These are phyloP conservation scores for Blastocystis hominis DNA, from an alignment of 352 stramenopile genomes.

Conservation along the genomic window DNA sequence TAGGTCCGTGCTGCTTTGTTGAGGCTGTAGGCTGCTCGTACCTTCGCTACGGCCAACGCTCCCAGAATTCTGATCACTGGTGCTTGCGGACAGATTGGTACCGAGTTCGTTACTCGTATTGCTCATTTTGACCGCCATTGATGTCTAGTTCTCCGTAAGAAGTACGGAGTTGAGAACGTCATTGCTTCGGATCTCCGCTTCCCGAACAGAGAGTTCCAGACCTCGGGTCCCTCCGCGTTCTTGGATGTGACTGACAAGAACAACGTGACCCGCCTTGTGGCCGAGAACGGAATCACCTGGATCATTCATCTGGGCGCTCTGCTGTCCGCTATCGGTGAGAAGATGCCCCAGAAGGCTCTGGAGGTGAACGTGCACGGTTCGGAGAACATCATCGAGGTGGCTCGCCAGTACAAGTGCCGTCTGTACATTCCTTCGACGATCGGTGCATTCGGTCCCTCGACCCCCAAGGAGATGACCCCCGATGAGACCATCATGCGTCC, in stretches of 20 bases:
- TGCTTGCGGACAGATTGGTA: conserved; percentile 62
- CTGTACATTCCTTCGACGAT: conserved; percentile 81
- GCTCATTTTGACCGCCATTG: neutral
- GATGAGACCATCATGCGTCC: conserved; percentile 79
- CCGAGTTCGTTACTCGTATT: conserved; percentile 60
- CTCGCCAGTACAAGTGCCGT: conserved; percentile 73
- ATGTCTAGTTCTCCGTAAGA: conserved; percentile 51
- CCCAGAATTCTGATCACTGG: conserved; percentile 60
- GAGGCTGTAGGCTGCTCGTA: neutral
- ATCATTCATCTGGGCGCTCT: conserved; percentile 81
- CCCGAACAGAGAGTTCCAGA: conserved; percentile 39
- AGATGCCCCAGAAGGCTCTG: conserved; percentile 73
- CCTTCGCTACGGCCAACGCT: neutral
- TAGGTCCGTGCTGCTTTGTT: neutral
- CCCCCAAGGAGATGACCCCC: conserved; percentile 72
- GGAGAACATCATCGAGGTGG: conserved; percentile 79
- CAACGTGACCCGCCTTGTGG: conserved; percentile 61
- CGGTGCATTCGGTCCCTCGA: conserved; percentile 75
- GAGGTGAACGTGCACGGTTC: conserved; percentile 77
- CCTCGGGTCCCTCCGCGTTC: conserved; percentile 61
- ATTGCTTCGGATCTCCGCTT: conserved; percentile 61
- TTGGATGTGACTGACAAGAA: conserved; percentile 61
- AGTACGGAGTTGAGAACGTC: conserved; percentile 62
- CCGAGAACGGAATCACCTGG: conserved; percentile 75
- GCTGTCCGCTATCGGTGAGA: conserved; percentile 76